phyloP scores from a whole-genome alignment of 768 basidiomycete species.

The Lentinula lateritia region DNA sequence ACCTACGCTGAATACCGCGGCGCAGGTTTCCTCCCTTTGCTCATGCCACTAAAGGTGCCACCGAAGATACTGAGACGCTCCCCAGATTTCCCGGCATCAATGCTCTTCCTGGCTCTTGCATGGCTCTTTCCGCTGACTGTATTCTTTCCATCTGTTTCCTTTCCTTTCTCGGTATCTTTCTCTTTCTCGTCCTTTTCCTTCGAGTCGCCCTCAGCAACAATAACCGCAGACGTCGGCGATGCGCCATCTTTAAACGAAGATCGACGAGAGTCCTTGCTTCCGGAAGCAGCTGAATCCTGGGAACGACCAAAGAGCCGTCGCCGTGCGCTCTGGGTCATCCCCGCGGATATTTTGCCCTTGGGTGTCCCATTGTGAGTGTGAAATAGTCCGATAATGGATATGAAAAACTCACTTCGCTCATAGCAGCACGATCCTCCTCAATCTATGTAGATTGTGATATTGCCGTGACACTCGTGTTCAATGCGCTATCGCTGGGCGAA shows the following conservation, averaged over 20 bases:
- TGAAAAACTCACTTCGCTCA: conserved; percentile 60
- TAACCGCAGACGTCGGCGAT: conserved; percentile 18
- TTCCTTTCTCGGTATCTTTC: conserved; percentile 14
- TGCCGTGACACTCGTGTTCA: conserved; percentile 39
- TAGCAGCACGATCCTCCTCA: conserved; percentile 49
- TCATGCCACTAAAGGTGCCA: conserved; percentile 54
- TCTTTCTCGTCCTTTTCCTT: conserved; percentile 26
- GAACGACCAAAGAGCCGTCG: conserved; percentile 62
- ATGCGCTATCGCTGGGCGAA: conserved; percentile 59
- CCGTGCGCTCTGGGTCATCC: conserved; percentile 25
- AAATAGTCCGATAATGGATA: too few species aligned
- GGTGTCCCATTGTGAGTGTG: conserved; percentile 8
- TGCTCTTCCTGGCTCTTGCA: conserved; percentile 42
- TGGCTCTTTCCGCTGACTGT: conserved; percentile 24
- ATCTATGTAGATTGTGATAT: conserved; percentile 25
- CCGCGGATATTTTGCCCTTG: conserved; percentile 20
- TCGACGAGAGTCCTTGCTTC: conserved; percentile 14
- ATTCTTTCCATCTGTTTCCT: conserved; percentile 27
- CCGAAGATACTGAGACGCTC: conserved; percentile 86
- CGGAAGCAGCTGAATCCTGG: conserved; percentile 30
- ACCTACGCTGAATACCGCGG: conserved; percentile 66
- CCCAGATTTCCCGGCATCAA: conserved; percentile 36
- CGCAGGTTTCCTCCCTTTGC: conserved; percentile 74
- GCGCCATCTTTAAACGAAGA: conserved; percentile 17
- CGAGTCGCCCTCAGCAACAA: conserved; percentile 9